Percentiles rank a stretch among this genome's conserved stretches.
Evolutionary conservation across 2,329 filamentous ascomycete genomes (phyloP).

Genomic region (Phymatotrichopsis omnivora): DNA sequence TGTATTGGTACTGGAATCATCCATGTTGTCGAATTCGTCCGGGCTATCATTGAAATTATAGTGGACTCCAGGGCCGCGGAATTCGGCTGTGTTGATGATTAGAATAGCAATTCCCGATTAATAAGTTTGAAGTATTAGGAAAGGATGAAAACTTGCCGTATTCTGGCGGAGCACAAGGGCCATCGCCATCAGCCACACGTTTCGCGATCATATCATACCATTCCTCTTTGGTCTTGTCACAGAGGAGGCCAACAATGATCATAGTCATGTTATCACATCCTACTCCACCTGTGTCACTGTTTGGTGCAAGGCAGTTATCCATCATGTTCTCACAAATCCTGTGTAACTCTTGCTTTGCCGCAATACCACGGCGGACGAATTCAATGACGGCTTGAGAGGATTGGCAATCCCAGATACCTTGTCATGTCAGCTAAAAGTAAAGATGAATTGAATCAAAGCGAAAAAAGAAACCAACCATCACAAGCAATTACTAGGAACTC

Average conservation of each 20-base stretch:
- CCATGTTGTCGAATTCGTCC: conserved; percentile 45
- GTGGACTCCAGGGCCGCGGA: conserved; percentile 71
- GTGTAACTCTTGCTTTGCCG: conserved; percentile 86
- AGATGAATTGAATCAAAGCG: neutral
- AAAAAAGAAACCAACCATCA: conserved; percentile 51
- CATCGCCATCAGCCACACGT: conserved; percentile 91
- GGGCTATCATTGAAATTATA: conserved; percentile 72
- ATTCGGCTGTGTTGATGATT: conserved; percentile 72
- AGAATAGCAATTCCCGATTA: too few relatives aligned
- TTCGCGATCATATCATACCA: conserved; percentile 96
- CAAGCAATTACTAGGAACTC: conserved; percentile 91
- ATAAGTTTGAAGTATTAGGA: too few relatives aligned
- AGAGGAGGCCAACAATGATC: conserved; percentile 73
- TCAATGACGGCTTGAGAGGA: conserved; percentile 95
- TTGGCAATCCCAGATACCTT: conserved; percentile 99
- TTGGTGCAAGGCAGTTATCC: conserved; percentile 97
- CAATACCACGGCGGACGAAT: conserved; percentile 92
- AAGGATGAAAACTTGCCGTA: conserved; percentile 76
- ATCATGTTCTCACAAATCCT: conserved; percentile 99
- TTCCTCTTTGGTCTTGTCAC: conserved; percentile 83
- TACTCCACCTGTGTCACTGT: conserved; percentile 94
- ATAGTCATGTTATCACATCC: conserved; percentile 99
- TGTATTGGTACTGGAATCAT: conserved; percentile 34
- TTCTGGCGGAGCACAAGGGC: conserved; percentile 95
- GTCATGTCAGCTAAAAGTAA: conserved; percentile 27